Evolutionary conservation across 345 rosid species (phyloP).

Genomic region (Barbarea vulgaris): DNA sequence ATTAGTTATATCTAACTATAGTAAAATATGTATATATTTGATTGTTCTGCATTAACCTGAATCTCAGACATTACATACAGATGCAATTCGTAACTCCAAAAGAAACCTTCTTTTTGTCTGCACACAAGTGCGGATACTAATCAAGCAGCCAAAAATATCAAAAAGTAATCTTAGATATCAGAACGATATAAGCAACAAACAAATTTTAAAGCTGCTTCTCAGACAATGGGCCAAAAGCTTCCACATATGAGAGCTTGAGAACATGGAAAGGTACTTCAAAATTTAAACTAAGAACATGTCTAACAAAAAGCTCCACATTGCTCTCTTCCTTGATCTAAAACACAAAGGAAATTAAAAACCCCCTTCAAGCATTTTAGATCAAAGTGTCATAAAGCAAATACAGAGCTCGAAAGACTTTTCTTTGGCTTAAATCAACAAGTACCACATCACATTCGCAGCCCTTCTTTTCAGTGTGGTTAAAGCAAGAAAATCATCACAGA

Average conservation of each 20-base stretch:
- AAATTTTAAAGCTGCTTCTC: constrained; percentile 25
- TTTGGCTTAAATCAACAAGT: constrained; percentile 1
- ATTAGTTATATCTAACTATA: background rate
- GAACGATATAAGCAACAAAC: background rate
- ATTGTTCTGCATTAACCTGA: background rate
- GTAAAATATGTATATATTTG: background rate
- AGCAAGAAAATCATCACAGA: constrained; percentile 36
- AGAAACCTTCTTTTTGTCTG: background rate
- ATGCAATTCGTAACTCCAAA: background rate
- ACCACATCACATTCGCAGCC: constrained; percentile 11
- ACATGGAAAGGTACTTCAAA: constrained; percentile 5
- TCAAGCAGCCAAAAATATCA: background rate
- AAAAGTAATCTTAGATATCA: background rate
- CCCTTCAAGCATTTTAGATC: constrained; percentile 28
- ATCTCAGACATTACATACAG: background rate
- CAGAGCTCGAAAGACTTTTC: constrained; percentile 6
- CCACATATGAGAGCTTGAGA: constrained; percentile 25
- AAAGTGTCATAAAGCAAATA: constrained; percentile 19
- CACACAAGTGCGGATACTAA: background rate
- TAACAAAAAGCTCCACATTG: background rate
- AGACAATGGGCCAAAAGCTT: constrained; percentile 30
- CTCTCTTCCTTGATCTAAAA: constrained; percentile 23
- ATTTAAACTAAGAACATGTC: constrained; percentile 20
- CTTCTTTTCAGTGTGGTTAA: constrained; percentile 41
- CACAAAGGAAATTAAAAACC: background rate